Conservation (phyloP, 2,329 filamentous ascomycete species). For the Ilyonectria robusta region DNA sequence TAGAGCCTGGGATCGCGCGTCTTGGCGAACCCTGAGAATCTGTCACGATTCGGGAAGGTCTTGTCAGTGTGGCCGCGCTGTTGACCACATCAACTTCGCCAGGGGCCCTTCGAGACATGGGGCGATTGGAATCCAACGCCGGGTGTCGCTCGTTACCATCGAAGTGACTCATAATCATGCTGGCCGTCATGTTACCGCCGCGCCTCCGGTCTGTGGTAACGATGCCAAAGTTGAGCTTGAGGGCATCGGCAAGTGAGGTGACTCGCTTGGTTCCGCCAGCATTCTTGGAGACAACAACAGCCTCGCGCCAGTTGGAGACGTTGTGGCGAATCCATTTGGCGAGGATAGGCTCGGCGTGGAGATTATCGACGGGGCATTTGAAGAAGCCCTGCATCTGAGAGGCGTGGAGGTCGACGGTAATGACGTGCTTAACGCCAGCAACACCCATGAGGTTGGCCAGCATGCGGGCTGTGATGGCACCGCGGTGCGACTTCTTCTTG, state of each 20-base stretch:
- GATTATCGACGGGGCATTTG: conserved; percentile 96
- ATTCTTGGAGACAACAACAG: conserved; percentile 98
- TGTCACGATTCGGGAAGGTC: conserved; percentile 53
- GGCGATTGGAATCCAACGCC: conserved; percentile 54
- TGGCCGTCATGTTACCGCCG: conserved; percentile 80
- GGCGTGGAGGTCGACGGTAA: conserved; percentile 95
- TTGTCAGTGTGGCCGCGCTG: conserved; percentile 39
- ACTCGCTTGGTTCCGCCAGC: conserved; percentile 97
- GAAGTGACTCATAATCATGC: conserved; percentile 80
- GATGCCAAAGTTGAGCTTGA: conserved; percentile 98
- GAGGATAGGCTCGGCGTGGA: conserved; percentile 95
- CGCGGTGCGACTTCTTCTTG: conserved; percentile 98
- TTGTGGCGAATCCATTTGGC: conserved; percentile 96
- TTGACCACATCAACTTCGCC: conserved; percentile 39
- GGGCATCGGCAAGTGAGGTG: conserved; percentile 92
- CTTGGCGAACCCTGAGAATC: conserved; percentile 62
- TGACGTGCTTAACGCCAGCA: conserved; percentile 96
- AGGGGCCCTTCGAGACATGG: conserved; percentile 38
- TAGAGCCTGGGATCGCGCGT: conserved; percentile 48
- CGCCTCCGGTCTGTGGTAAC: conserved; percentile 87
- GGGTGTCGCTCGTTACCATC: conserved; percentile 70
- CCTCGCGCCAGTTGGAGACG: conserved; percentile 88
- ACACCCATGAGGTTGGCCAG: conserved; percentile 94
- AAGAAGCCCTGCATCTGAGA: conserved; percentile 99
- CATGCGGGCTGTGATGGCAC: conserved; percentile 97